A percentile compares a stretch with the other conserved stretches of the same genome.
These are phyloP conservation scores for Tetracladium marchalianum DNA, from an alignment of 495 filamentous ascomycete species.

Conservation along the genomic window DNA sequence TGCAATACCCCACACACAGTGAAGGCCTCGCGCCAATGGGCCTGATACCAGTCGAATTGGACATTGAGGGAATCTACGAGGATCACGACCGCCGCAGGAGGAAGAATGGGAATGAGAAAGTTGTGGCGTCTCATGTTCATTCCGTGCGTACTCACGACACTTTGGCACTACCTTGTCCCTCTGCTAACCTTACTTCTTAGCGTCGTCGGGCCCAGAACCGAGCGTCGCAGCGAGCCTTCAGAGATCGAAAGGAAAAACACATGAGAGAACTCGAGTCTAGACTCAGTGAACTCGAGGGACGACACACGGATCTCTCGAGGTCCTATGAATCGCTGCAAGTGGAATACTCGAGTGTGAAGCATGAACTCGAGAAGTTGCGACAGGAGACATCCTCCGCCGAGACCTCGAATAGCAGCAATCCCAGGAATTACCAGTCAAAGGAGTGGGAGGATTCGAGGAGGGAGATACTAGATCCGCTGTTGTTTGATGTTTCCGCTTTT, in stretches of 20 bases:
- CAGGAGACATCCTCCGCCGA: slow-evolving; percentile 7
- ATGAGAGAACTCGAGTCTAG: slow-evolving; percentile 84
- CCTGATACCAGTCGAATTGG: slow-evolving; percentile 18
- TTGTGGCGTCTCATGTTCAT: slow-evolving; percentile 19
- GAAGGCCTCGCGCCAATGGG: slow-evolving; percentile 14
- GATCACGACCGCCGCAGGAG: slow-evolving; percentile 16
- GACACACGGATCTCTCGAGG: slow-evolving; percentile 30
- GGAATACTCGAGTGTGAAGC: slow-evolving; percentile 64
- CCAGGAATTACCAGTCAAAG: slow-evolving; percentile 4
- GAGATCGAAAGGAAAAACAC: slow-evolving; percentile 89
- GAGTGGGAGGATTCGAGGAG: slow-evolving; percentile 12
- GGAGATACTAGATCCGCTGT: slow-evolving; percentile 16
- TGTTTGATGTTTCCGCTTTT: slow-evolving; percentile 20
- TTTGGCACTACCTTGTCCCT: neutral
- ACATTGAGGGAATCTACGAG: slow-evolving; percentile 20
- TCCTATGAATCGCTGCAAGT: slow-evolving; percentile 28
- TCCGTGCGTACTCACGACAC: slow-evolving; percentile 8
- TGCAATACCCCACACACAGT: slow-evolving; percentile 12
- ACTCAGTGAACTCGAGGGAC: slow-evolving; percentile 38
- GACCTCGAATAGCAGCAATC: neutral
- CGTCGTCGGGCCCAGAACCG: slow-evolving; percentile 20
- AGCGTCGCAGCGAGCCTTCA: slow-evolving; percentile 90
- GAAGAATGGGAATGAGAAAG: slow-evolving; percentile 16
- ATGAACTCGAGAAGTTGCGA: slow-evolving; percentile 15
- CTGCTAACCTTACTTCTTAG: slow-evolving; percentile 4